A percentile compares a stretch with the other conserved stretches of the same genome.
phyloP scores from a whole-genome alignment of 331 rosid genomes.

The Acacia pycnantha region DNA sequence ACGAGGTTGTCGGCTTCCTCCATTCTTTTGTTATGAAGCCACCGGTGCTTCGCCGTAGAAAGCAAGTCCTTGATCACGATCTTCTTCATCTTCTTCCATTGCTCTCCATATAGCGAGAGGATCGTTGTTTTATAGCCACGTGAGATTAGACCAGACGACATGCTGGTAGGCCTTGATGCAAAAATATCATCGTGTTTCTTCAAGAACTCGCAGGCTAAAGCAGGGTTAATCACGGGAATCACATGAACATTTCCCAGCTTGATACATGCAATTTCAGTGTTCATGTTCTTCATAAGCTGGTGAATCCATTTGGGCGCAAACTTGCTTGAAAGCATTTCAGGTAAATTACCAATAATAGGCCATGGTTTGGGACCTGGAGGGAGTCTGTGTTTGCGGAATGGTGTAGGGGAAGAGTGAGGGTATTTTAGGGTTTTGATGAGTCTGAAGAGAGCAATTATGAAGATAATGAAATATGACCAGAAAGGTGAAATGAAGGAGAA shows the following conservation, averaged over 20 bases:
- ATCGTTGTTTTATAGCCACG: conserved; percentile 24
- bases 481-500: not conserved
- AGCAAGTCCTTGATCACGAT: conserved; percentile 27
- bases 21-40: conserved; percentile 37
- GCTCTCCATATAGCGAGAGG: not conserved
- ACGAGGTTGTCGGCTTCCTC: conserved; percentile 44
- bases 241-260: not conserved
- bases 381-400: not conserved
- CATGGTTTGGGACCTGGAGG: not conserved
- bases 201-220: not conserved
- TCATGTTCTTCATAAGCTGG: not conserved
- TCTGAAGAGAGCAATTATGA: not conserved
- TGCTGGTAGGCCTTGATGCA: not conserved
- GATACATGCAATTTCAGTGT: not conserved
- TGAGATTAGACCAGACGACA: not conserved
- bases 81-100: conserved; percentile 57
- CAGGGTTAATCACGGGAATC: not conserved
- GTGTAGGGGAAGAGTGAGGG: not conserved
- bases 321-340: not conserved
- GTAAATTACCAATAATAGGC: not conserved
- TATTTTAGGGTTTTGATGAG: not conserved
- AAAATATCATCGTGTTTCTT: not conserved
- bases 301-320: not conserved
- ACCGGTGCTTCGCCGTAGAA: not conserved
- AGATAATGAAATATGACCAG: not conserved